Evolutionary conservation across 257 asterid genomes (phyloP), one percentile per base, ranked within the genome.

Genomic region (Plantago major): DNA sequence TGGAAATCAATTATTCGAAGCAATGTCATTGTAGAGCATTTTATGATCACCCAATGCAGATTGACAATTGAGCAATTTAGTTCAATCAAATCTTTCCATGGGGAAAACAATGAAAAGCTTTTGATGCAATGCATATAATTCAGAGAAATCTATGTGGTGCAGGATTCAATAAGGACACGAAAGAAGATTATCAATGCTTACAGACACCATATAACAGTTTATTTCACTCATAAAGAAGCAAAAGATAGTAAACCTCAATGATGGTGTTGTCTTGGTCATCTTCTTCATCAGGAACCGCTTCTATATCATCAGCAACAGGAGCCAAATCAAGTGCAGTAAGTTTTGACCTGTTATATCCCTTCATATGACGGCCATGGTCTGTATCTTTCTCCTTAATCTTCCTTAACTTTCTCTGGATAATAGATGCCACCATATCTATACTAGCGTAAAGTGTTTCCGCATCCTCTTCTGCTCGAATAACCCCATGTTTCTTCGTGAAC

Each of bases 371-470:
- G 18, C 95, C 97, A 62, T 66, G 99, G 62, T 92, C 99, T 1
- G 96, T 72, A 55, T 86, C 99, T 56, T 92, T 92, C 86, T 92
- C 99, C 84, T 89, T 92, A 56, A 91, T 92, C 82, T 92, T 92
- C 74, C 96, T 82, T 85, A 89, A 71, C 53, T 92, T 92, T 58
- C 99, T 80, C 64, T 86, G 93, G 26, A 89, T 83, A 53, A 89
- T 81, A 11, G 96, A 84, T 3, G 94, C 79, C 44, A 86, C 97
- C 78, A 84, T 37, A 73, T 92, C 99, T 55, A 89, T 83, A 70
- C 97, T 89, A 18, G 78, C 89, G 42, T 79, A 86, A 10, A 89
- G 76, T 0, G 93, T 66, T 67, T 89, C 99, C 1, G 85, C 93
- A 58, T 84, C 94, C 67, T 86, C 97, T 71, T 92, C 99, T 11